Evolutionary conservation across 768 basidiomycete genomes (phyloP), one percentile per base, ranked within the genome.

Genomic region (Suillus americanus): DNA sequence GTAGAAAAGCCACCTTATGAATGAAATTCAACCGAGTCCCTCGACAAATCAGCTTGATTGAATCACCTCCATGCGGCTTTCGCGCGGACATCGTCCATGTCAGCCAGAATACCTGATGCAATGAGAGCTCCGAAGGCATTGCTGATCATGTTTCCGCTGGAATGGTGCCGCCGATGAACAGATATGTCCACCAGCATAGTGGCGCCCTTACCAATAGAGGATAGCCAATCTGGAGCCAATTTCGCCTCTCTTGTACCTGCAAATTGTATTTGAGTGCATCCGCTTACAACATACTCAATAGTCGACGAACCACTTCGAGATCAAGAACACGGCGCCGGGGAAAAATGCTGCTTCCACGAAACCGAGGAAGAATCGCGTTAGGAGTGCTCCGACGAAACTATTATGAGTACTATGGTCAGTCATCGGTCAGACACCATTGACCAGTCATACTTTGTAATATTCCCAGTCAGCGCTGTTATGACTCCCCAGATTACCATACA

Each of bases 401-500:
- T 40, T 37, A 23, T 30, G 41, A 18, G 8, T 16, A 28, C 23
- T 33, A 5, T 33, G 14, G 56, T 61, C 30, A 64, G 43, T 53
- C 43, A 25, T 35, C 25, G 5, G 20, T 53, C 20, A 41, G 16
- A 38, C 13, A 30, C 60, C 18, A 60, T 28, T 48, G 45, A 51
- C 33, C 6, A 8, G 43, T 65, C 69, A 3, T 61, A 75, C 75
- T 78, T 75, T 62, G 66, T 77, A 23, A 72, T 72, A n/a, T 77
- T 60, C 1, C 73, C 74, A 33, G 85, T 88, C 63, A 85, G 68
- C 45, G 79, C 73, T 16, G 86, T 88, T 23, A 87, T 81, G 38
- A 77, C 76, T 3, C 91, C 92, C 90, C 90, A 92, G 30, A 90
- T 68, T 9, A 85, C 79, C 89, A 91, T 91, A 68, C 86, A 88